These are phyloP conservation scores for Neonectria coccinea DNA, from an alignment of 2,329 filamentous ascomycete species.

Conservation along the genomic window DNA sequence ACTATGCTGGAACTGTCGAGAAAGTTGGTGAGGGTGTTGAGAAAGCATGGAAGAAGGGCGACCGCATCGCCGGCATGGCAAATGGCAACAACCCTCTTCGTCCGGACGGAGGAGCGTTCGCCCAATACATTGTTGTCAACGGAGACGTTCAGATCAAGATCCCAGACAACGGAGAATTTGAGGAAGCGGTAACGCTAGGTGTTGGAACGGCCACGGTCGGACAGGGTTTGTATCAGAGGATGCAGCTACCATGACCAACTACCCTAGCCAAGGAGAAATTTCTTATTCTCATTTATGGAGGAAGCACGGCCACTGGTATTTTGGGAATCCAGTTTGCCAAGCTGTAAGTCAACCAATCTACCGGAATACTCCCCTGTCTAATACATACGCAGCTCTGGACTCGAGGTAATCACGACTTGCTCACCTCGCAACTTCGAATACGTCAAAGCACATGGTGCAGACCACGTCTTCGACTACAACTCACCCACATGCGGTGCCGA, in stretches of 20 bases:
- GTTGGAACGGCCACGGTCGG: slow-evolving; percentile 2
- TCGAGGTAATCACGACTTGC: slow-evolving; percentile 15
- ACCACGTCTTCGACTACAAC: slow-evolving; percentile 57
- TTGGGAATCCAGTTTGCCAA: slow-evolving; percentile 8
- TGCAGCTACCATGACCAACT: slow-evolving; percentile 1
- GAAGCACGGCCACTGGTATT: slow-evolving; percentile 4
- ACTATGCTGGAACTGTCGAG: slow-evolving; percentile 61
- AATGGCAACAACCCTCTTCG: slow-evolving; percentile 46
- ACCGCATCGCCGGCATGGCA: slow-evolving; percentile 56
- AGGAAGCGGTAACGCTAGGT: background rate
- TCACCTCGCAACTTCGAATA: slow-evolving; percentile 52
- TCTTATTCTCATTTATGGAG: slow-evolving; percentile 11
- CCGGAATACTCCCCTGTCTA: background rate
- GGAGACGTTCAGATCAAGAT: slow-evolving; percentile 2
- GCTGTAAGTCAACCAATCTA: background rate
- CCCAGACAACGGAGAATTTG: background rate
- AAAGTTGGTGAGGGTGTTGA: slow-evolving; percentile 58
- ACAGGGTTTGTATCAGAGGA: slow-evolving; percentile 1
- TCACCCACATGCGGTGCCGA: slow-evolving; percentile 31
- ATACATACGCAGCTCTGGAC: background rate
- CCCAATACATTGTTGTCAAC: background rate
- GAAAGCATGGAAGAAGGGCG: slow-evolving; percentile 58
- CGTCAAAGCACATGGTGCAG: slow-evolving; percentile 56
- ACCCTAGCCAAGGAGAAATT: background rate
- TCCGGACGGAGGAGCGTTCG: background rate